A percentile compares a stretch with the other conserved stretches of the same genome.
Conservation (phyloP, 228 moss, liverwort and hornwort genomes). For the Sphagnum fallax region DNA sequence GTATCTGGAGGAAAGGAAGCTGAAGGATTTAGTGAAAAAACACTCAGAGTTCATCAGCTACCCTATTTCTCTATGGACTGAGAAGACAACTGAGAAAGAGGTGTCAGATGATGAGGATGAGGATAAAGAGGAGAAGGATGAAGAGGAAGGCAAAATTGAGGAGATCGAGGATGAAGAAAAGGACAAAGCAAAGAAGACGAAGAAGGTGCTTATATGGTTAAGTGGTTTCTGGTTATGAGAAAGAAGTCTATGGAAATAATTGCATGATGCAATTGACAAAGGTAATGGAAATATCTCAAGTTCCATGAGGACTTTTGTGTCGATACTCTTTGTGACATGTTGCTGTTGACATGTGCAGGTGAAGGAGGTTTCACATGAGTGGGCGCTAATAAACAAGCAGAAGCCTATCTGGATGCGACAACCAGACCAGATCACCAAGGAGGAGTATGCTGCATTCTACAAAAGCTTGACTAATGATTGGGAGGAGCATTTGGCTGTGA, state of each 20-base stretch:
- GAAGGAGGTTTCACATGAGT: constrained; percentile 62
- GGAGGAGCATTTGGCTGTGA: constrained; percentile 59
- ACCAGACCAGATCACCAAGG: constrained; percentile 64
- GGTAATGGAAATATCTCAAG: no score
- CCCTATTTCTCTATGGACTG: constrained; percentile 62
- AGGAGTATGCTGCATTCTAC: constrained; percentile 70
- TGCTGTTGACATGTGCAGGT: constrained; percentile 8
- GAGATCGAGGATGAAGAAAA: constrained; percentile 41
- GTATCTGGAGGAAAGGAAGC: constrained; percentile 66
- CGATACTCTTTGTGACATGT: no score
- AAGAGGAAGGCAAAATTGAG: constrained; percentile 48
- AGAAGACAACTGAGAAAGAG: constrained; percentile 58
- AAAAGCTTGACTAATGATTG: constrained; percentile 76
- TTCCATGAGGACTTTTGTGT: no score
- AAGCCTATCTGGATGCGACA: constrained; percentile 77
- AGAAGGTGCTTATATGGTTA: constrained; percentile 10
- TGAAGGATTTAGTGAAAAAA: constrained; percentile 71
- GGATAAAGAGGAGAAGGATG: constrained; percentile 18
- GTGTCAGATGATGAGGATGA: constrained; percentile 76
- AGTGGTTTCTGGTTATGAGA: no score
- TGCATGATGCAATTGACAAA: no score
- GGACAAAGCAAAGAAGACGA: constrained; percentile 39
- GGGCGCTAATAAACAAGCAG: constrained; percentile 68
- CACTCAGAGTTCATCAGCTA: constrained; percentile 81
- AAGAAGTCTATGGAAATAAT: no score